Evolutionary conservation across 1,284 basidiomycete species (phyloP), one percentile per base, ranked within the genome.

Genomic region (Irpex sp.): DNA sequence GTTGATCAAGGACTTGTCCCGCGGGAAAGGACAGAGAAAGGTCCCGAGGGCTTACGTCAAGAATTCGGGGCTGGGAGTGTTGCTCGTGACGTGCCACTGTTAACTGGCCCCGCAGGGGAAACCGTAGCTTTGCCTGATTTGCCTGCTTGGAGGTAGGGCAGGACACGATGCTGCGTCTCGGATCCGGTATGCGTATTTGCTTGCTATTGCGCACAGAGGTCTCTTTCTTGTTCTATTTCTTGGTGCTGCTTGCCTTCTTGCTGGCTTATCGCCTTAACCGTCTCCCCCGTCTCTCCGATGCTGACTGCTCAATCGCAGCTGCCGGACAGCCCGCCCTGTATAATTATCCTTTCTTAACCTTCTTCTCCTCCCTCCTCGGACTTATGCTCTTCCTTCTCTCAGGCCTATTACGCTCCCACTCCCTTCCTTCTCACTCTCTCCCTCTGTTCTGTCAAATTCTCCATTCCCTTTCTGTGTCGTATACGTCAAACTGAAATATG

Each of bases 41-140:
- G 80, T 79, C 0, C 77, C 86, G 0, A 69, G 82, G 51, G 74
- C 78, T 61, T 83, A 80, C 79, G 87, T 89, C 43, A 92, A 92
- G 77, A 72, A 83, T 65, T 79, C 79, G 19, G 89, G 89, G 0
- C 71, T 92, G 59, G 81, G 83, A 62, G 86, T 87, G 31, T 75
- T 91, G 19, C 74, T 92, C 60, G 82, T 91, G 36, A 71, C 70
- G 46, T 72, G 67, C 65, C 70, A 68, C 64, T 68, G 51, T 19
- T 65, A 39, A 58, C 39, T 13, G 43, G 43, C n/a, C 9, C 11
- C 5, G 39, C 7, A 21, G 66, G 63, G 66, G 60, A 63, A 43
- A 50, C 3, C 36, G 31, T 26, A 35, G 21, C 19, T 33, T 54
- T 15, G 43, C 21, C 26, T 31, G 9, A 51, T 46, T 17, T 37